phyloP scores from a whole-genome alignment of 2,329 filamentous ascomycete genomes.

The Xylariaceae sp. region DNA sequence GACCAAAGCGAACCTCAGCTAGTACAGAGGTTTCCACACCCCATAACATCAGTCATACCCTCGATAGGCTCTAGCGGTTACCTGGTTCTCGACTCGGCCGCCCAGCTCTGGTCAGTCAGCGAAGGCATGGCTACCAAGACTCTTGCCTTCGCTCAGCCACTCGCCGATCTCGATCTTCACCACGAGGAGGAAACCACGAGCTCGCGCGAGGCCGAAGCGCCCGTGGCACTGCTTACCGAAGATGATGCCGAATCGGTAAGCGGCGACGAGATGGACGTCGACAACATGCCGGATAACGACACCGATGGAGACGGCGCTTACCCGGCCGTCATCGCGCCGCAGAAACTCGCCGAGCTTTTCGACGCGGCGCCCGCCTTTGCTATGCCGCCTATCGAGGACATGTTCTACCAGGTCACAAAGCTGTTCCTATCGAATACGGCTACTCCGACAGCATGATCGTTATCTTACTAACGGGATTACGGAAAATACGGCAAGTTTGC shows the following conservation, averaged over 20 bases:
- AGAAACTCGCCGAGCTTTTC: conserved; percentile 71
- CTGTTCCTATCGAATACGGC: conserved; percentile 63
- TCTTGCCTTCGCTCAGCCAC: conserved; percentile 56
- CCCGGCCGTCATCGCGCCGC: conserved; percentile 65
- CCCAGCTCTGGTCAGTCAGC: conserved; percentile 67
- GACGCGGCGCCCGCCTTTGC: conserved; percentile 70
- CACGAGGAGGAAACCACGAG: conserved; percentile 36
- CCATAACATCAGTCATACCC: conserved; percentile 69
- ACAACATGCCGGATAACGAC: conserved; percentile 51
- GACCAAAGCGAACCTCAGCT: conserved; percentile 62
- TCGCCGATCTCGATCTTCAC: conserved; percentile 57
- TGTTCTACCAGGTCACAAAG: conserved; percentile 73
- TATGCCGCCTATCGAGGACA: conserved; percentile 71
- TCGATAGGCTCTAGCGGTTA: conserved; percentile 70
- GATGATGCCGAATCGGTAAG: conserved; percentile 46
- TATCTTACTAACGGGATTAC: no score
- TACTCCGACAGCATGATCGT: conserved; percentile 30
- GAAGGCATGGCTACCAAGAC: conserved; percentile 61
- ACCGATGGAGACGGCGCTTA: conserved; percentile 55
- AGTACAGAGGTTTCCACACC: conserved; percentile 56
- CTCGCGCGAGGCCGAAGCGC: conserved; percentile 30
- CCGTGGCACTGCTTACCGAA: conserved; percentile 40
- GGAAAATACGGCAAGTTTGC: background rate
- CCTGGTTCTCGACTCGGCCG: conserved; percentile 73
- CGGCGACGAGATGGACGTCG: conserved; percentile 49